Evolutionary conservation across 2,329 filamentous ascomycete species (phyloP), one percentile per base, ranked within the genome.

Genomic region (Magnaporthiopsis poae): DNA sequence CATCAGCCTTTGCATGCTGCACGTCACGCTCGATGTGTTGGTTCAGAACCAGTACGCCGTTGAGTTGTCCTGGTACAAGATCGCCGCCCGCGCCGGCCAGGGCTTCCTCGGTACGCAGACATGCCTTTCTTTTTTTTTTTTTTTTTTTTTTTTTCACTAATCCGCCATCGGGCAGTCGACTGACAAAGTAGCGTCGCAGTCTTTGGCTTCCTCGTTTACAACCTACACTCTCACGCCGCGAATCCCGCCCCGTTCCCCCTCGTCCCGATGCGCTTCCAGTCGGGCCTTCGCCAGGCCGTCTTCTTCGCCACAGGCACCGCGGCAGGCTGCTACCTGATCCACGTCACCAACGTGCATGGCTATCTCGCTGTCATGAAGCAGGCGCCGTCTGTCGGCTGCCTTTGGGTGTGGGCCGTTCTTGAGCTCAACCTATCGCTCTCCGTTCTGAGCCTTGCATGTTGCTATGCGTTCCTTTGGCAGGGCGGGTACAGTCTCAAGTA

Each of bases 331-430:
- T 93, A 92, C 76, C 80, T 97, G 69, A 88, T 98, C 63, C 82
- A 90, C 71, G 86, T 93, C 65, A 92, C 90, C 33, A 98, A 97
- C 73, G 83, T 81, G 36, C 86, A 88, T 70, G 86, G 89, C 5
- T 98, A 97, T 73, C 87, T 96, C 71, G 90, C 90, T 8, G 88
- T 96, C 27, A 93, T 98, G 91, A 96, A 96, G 80, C 88, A 87
- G 69, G 90, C 92, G 0, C 95, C 95, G n/a, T 88, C 92, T 5
- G 76, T 97, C 18, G 95, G 92, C 0, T 94, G 91, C 60, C 76
- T 98, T 25, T 98, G 94, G 93, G 84, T 98, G 5, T 98, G 94
- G 92, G 87, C 90, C 39, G 88, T 98, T 29, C 83, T 98, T 62
- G 95, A 99, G 79, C 84, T 97, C 78, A 84, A 91, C 66, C 79